Evolutionary conservation across 805 yeast species (phyloP), one percentile per base, ranked within the genome.

Genomic region (Zygosaccharomyces bisporus): DNA sequence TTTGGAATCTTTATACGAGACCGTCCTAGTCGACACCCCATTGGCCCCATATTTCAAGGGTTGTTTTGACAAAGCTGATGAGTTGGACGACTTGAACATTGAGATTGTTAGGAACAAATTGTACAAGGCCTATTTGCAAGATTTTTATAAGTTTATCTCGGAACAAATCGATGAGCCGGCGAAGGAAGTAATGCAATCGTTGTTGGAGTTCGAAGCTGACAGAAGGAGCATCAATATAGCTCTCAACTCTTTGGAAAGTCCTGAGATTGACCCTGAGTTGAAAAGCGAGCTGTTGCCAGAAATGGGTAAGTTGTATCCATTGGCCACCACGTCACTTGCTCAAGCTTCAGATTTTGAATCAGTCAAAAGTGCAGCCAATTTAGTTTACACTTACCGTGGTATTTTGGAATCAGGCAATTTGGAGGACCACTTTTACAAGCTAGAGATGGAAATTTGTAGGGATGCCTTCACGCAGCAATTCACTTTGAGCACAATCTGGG

Each of bases 381-480:
- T 75, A 17, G 76, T 84, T 21, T 81, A 81, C 43, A 88, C 81
- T 56, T 86, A 80, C 64, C 75, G 74, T 31, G 63, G 77, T 69
- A 41, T 80, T 76, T 60, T 80, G 72, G 70, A 77, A 64, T 66
- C 67, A 38, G 73, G 72, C 20, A 84, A 80, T 49, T 69, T 95
- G 46, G 99, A 93, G 66, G 99, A 95, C 68, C 95, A 91, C 72
- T 89, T 93, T 62, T 93, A 93, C 66, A 81, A 80, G 56, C 72
- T 82, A 50, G 99, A 93, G 68, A 91, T 93, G 96, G 83, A 86
- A 56, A 74, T 86, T 49, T 90, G 96, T 69, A 85, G 81, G 60
- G 82, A 84, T 61, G 96, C 96, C 0, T 89, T 93, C 67, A 90
- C 99, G 25, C 99, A 93, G 69, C 98, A 91, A 67, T 93, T 93